A percentile compares a stretch with the other conserved stretches of the same genome.
Conservation (phyloP, 73 alveolate species). For the Durusdinium trenchii region DNA sequence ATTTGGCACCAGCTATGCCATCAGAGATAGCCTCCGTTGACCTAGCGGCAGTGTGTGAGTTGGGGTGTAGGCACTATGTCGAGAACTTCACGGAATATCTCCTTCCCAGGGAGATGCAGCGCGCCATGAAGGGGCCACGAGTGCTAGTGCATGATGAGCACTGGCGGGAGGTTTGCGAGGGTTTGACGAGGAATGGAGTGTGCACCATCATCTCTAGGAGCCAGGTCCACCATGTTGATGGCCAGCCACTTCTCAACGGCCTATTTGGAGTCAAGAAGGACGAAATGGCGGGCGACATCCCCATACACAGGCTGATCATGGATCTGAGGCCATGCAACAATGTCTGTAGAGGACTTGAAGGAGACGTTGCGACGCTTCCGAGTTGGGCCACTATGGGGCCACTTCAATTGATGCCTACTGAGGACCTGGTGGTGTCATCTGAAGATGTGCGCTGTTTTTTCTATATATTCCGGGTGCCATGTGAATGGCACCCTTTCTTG, state of each 20-base stretch:
- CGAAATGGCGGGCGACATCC: neutral
- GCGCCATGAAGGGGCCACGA: neutral
- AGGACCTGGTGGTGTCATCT: neutral
- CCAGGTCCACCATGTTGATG: neutral
- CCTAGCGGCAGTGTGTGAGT: neutral
- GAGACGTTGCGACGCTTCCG: neutral
- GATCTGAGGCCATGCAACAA: neutral
- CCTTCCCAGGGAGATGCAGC: neutral
- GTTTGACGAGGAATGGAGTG: neutral
- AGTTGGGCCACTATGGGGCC: neutral
- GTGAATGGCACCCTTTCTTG: neutral
- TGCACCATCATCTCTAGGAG: neutral
- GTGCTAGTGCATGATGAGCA: neutral
- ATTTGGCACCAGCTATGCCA: neutral
- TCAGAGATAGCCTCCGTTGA: neutral
- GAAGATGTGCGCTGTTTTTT: constrained; percentile 10
- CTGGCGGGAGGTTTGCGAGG: neutral
- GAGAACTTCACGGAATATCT: neutral
- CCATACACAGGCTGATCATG: neutral
- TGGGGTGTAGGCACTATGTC: neutral
- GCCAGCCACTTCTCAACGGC: neutral
- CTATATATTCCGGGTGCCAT: neutral
- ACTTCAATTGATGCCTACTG: neutral
- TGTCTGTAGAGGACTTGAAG: neutral
- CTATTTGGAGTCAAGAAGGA: neutral